Percentiles rank a stretch among this genome's conserved stretches.
phyloP scores from a whole-genome alignment of 176 grass and related monocot species.

The Microstegium vimineum region DNA sequence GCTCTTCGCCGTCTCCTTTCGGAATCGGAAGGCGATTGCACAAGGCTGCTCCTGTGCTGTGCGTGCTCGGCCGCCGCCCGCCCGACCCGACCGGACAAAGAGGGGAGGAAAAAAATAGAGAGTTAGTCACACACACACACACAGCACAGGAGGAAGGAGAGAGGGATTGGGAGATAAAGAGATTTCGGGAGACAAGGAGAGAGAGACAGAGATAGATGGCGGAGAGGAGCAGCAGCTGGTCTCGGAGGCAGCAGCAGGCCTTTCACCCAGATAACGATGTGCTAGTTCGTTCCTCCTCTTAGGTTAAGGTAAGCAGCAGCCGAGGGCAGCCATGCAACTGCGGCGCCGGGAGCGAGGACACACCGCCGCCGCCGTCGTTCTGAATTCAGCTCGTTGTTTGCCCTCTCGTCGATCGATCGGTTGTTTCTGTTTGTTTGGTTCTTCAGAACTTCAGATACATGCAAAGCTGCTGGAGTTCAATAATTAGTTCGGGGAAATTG shows the following conservation, averaged over 20 bases:
- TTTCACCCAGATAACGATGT: slow-evolving; percentile 93
- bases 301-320: slow-evolving; percentile 48
- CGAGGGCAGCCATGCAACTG: too few species aligned
- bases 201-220: slow-evolving; percentile 51
- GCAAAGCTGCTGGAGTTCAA: not conserved
- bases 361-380: not conserved
- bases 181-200: slow-evolving; percentile 42
- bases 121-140: slow-evolving; percentile 47
- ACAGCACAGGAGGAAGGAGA: slow-evolving; percentile 29
- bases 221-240: slow-evolving; percentile 18
- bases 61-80: not conserved
- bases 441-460: not conserved
- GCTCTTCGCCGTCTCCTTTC: slow-evolving; percentile 51
- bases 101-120: slow-evolving; percentile 39
- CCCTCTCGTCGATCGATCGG: not conserved
- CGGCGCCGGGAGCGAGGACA: not conserved
- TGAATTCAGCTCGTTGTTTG: not conserved
- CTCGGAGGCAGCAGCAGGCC: slow-evolving; percentile 37
- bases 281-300: slow-evolving; percentile 43
- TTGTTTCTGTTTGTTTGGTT: not conserved
- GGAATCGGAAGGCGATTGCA: slow-evolving; percentile 99
- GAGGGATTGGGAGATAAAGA: slow-evolving; percentile 52
- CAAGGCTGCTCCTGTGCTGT: slow-evolving; percentile 30
- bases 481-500: not conserved
- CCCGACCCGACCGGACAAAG: slow-evolving; percentile 43